Base-by-base conservation (phyloP, 2,329 filamentous ascomycete genomes). In the Berkeleyomyces basicola region DNA sequence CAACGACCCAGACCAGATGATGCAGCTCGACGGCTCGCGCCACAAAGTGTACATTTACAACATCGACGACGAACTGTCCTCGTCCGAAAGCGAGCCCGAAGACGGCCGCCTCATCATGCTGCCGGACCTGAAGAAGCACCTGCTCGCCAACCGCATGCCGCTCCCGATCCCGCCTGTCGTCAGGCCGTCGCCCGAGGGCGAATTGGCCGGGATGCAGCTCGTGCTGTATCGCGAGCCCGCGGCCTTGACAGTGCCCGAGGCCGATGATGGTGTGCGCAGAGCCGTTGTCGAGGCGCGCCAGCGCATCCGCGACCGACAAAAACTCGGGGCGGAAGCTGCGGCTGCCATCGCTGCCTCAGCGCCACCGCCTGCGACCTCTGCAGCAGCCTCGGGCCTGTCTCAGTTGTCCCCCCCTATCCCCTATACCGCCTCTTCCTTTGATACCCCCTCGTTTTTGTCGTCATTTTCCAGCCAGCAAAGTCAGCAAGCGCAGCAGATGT, bases 21-120 rank as follows among this genome's bases (percentile, higher is more conserved):
- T 97, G 92, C 81, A 87, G 63, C 72, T 97, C 65, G 91, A 97
- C 74, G 86, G 96, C 73, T 86, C 88, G 40, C 87, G 88, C 69
- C 80, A 95, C 75, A 88, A 87, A 70, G 83, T 96, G 65, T 96
- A 93, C 78, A 90, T 99, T 68, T 86, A 91, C 76, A 85, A 95
- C 73, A 78, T 99, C 7, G 90, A 95, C 70, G 87, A 87, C 68
- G 92, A 97, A 74, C 81, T 97, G 40, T 85, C 86, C 11, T 76
- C 75, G 6, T 71, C 72, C 37, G 82, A 87, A 65, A 75, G 78
- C 58, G 77, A 82, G 49, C 78, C 83, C 10, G 66, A 74, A 73
- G 65, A 73, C 67, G 79, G 81, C 67, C 80, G 77, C 67, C 80
- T 95, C 57, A 79, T 91, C 70, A 90, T 96, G 75, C 79, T 95